phyloP scores from a whole-genome alignment of 495 filamentous ascomycete species.

The Aspergillus kassunensis region DNA sequence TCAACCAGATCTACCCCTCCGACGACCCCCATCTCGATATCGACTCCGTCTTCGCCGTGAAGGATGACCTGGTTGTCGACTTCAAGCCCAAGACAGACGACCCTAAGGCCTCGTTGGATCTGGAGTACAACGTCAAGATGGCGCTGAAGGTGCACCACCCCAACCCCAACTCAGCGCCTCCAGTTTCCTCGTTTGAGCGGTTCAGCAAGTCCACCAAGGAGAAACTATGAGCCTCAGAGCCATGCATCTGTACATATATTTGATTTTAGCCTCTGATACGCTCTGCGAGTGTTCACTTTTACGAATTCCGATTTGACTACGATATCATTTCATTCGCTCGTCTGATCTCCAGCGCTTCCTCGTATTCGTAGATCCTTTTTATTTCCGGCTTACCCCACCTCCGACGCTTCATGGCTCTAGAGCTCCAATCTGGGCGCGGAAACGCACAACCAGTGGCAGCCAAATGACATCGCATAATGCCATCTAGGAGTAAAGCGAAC shows the following conservation, averaged over 20 bases:
- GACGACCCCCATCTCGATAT: constrained; percentile 57
- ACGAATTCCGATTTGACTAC: too few relatives aligned
- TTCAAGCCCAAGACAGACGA: constrained; percentile 52
- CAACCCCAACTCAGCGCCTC: constrained; percentile 44
- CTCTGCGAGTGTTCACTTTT: constrained; percentile 1
- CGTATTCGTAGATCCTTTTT: too few relatives aligned
- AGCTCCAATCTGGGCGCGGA: too few relatives aligned
- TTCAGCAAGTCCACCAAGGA: constrained; percentile 21
- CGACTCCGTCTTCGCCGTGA: constrained; percentile 66
- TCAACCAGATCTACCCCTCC: constrained; percentile 62
- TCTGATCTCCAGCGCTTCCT: too few relatives aligned
- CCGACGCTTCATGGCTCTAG: too few relatives aligned
- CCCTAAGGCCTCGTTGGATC: constrained; percentile 43
- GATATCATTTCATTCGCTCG: too few relatives aligned
- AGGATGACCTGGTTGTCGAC: constrained; percentile 61
- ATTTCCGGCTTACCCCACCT: too few relatives aligned
- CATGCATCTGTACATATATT: too few relatives aligned
- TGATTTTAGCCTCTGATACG: too few relatives aligned
- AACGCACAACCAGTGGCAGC: too few relatives aligned
- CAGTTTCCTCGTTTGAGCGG: constrained; percentile 45
- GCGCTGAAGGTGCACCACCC: constrained; percentile 47
- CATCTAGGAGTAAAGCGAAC: too few relatives aligned
- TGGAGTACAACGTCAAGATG: constrained; percentile 46
- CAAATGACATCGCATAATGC: too few relatives aligned
- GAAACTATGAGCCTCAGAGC: constrained; percentile 21